Percentiles rank a stretch among this genome's conserved stretches.
Conservation (phyloP, 768 basidiomycete species). For the Hygrocybe punicea region DNA sequence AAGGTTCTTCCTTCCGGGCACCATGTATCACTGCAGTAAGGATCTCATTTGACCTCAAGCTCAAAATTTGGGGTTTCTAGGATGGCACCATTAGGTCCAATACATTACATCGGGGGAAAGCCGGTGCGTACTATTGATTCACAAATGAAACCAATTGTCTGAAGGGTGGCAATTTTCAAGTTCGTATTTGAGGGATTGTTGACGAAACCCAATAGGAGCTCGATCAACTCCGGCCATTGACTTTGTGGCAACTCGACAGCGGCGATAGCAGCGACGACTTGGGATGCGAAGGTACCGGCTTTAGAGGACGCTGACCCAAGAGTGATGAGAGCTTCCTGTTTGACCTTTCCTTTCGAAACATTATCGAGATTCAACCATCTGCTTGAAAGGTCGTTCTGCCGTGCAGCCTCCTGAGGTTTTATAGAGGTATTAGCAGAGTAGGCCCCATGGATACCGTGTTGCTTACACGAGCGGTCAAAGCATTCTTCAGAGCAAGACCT, state of each 20-base stretch:
- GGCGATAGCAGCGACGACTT: constrained; percentile 92
- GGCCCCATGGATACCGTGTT: constrained; percentile 14
- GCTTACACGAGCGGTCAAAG: constrained; percentile 84
- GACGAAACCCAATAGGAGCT: constrained; percentile 81
- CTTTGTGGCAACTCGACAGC: constrained; percentile 84
- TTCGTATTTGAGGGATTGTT: constrained; percentile 69
- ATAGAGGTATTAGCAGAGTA: constrained; percentile 17
- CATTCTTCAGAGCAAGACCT: constrained; percentile 94
- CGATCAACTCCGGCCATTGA: constrained; percentile 90
- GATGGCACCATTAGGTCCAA: constrained; percentile 16
- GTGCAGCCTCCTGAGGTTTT: constrained; percentile 59
- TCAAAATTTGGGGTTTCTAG: constrained; percentile 91
- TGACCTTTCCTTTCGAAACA: constrained; percentile 74
- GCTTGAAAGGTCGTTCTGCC: constrained; percentile 70
- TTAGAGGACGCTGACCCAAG: constrained; percentile 69
- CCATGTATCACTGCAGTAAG: constrained; percentile 98
- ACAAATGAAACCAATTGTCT: constrained; percentile 96
- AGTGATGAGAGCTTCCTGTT: constrained; percentile 79
- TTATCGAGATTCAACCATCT: constrained; percentile 79
- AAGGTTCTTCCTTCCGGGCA: constrained; percentile 92
- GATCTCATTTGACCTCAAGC: constrained; percentile 91
- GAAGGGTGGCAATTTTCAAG: constrained; percentile 81
- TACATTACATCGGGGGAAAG: constrained; percentile 3
- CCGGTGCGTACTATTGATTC: constrained; percentile 79
- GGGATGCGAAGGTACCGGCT: constrained; percentile 85